Percentiles rank a stretch among this genome's conserved stretches.
Conservation (phyloP, 2,329 filamentous ascomycete species). For the Monilinia fructicola region DNA sequence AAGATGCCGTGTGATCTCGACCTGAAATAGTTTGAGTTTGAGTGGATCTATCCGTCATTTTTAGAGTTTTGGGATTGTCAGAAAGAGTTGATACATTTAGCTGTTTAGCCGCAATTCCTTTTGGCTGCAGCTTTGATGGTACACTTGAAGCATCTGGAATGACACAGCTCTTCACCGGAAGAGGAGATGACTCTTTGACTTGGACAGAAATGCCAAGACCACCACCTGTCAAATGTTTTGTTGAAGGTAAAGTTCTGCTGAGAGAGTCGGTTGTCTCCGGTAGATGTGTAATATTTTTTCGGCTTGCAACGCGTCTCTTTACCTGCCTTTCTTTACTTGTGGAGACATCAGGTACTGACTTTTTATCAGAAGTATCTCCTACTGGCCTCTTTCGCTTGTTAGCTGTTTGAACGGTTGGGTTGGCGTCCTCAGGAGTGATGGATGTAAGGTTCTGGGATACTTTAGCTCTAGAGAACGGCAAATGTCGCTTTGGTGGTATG, state of each 20-base stretch:
- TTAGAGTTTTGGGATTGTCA: conserved; percentile 24
- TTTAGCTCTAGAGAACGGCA: conserved; percentile 35
- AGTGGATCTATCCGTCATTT: conserved; percentile 38
- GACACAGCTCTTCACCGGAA: conserved; percentile 30
- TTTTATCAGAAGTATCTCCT: background rate
- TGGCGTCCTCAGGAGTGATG: conserved; percentile 1
- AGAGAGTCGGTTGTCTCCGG: background rate
- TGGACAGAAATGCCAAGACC: background rate
- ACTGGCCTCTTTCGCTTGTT: conserved; percentile 6
- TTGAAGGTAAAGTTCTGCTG: background rate
- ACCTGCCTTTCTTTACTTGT: background rate
- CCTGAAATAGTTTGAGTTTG: conserved; percentile 36
- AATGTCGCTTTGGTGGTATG: conserved; percentile 35
- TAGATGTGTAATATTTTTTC: conserved; percentile 5
- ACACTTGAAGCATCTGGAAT: conserved; percentile 27
- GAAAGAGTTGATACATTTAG: conserved; percentile 23
- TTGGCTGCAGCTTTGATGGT: conserved; percentile 27
- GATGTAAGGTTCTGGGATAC: background rate
- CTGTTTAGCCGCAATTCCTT: conserved; percentile 20
- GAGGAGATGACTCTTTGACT: conserved; percentile 28
- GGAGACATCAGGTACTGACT: background rate
- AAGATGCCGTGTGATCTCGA: conserved; percentile 26
- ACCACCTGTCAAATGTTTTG: background rate
- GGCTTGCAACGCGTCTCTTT: conserved; percentile 9
- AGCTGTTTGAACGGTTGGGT: background rate